phyloP scores from a whole-genome alignment of 768 basidiomycete genomes.

The Botryobasidium botryosum region DNA sequence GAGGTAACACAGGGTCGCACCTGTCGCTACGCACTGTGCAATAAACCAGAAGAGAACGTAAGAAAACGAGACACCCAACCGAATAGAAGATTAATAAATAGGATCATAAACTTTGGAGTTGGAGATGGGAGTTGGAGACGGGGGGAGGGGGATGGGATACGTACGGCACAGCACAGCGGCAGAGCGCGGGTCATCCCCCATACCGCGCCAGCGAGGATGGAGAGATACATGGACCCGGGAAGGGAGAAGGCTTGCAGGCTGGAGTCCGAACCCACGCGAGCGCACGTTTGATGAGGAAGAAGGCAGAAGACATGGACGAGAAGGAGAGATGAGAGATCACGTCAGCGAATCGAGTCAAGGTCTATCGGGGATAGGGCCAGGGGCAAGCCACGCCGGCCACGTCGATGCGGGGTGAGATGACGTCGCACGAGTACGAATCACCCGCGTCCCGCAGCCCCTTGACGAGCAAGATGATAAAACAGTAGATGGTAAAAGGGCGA shows the following conservation, averaged over 20 bases:
- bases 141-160: too few species aligned
- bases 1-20: slow-evolving; percentile 82
- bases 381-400: too few species aligned
- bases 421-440: too few species aligned
- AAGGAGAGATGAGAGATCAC: background rate
- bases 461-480: too few species aligned
- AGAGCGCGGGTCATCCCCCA: slow-evolving; percentile 82
- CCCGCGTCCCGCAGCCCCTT: too few species aligned
- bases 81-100: background rate
- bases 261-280: too few species aligned
- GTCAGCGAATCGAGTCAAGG: too few species aligned
- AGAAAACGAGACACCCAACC: too few species aligned
- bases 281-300: background rate
- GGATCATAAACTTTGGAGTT: background rate
- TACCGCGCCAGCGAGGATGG: slow-evolving; percentile 88
- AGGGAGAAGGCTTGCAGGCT: slow-evolving; percentile 94
- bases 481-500: too few species aligned
- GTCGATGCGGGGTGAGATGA: too few species aligned
- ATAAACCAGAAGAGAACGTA: background rate
- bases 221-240: slow-evolving; percentile 95
- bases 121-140: background rate
- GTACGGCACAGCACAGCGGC: slow-evolving; percentile 67
- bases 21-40: slow-evolving; percentile 60
- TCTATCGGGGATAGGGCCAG: too few species aligned
- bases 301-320: background rate